Evolutionary conservation across 805 yeast species (phyloP).

Genomic region (Metschnikowia arizonensis): DNA sequence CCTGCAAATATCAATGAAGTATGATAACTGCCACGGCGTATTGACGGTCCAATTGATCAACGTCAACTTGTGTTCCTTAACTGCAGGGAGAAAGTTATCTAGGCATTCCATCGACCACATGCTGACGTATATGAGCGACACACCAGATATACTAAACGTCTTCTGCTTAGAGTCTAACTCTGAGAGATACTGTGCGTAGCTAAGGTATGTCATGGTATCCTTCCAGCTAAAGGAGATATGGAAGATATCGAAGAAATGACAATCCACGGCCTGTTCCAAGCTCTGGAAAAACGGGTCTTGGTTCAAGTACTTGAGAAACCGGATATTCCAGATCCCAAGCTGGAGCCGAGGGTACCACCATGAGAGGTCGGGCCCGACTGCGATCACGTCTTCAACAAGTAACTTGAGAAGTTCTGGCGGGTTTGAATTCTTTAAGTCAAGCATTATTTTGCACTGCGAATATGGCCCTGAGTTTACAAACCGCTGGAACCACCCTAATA

Average conservation of each 20-base stretch:
- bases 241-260: conserved; percentile 29
- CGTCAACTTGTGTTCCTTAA: conserved; percentile 28
- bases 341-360: conserved; percentile 39
- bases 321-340: conserved; percentile 41
- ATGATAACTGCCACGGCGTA: conserved; percentile 31
- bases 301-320: conserved; percentile 35
- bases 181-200: conserved; percentile 35
- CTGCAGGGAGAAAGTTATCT: conserved; percentile 34
- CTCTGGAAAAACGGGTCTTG: conserved; percentile 35
- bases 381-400: conserved; percentile 28
- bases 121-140: conserved; percentile 34
- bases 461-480: conserved; percentile 13
- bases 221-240: conserved; percentile 36
- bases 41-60: conserved; percentile 42
- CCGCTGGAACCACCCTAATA: conserved; percentile 31
- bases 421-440: conserved; percentile 39
- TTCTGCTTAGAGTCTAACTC: conserved; percentile 12
- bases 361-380: conserved; percentile 25
- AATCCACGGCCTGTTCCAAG: not conserved
- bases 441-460: conserved; percentile 28
- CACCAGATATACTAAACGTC: conserved; percentile 31
- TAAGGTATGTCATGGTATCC: conserved; percentile 29
- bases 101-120: conserved; percentile 38
- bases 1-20: conserved; percentile 26
- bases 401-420: conserved; percentile 31